Evolutionary conservation across 305 asterid genomes (phyloP).

Genomic region (Rubia peregrina): DNA sequence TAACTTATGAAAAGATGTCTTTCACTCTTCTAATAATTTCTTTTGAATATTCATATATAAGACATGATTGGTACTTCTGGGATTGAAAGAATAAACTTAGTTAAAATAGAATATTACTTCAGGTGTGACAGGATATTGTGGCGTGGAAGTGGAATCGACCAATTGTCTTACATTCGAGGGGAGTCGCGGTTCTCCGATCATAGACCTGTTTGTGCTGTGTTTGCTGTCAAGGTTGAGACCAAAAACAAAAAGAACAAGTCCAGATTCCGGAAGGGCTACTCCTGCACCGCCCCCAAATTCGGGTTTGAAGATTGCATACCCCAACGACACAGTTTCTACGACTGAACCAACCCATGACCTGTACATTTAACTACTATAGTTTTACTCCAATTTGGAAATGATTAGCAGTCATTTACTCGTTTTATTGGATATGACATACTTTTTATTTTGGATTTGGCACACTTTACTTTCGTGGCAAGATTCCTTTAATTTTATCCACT

Average conservation of each 20-base stretch:
- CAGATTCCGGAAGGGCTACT: conserved; percentile 54
- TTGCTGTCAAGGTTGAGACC: conserved; percentile 37
- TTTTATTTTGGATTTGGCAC: too few relatives aligned
- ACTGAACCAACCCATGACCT: conserved; percentile 21
- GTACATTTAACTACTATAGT: neutral
- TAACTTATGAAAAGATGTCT: too few relatives aligned
- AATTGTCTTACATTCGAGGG: conserved; percentile 23
- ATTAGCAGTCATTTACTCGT: neutral
- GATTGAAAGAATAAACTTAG: too few relatives aligned
- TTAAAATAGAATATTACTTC: neutral
- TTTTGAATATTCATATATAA: too few relatives aligned
- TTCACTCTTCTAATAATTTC: too few relatives aligned
- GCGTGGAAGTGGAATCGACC: conserved; percentile 22
- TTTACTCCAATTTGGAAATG: neutral
- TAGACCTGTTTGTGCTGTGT: conserved; percentile 27
- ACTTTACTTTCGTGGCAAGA: too few relatives aligned
- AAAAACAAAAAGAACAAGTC: conserved; percentile 23
- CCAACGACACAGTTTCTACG: conserved; percentile 48
- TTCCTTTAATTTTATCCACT: too few relatives aligned
- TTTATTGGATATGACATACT: too few relatives aligned
- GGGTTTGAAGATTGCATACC: conserved; percentile 41
- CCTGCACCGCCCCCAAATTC: conserved; percentile 40
- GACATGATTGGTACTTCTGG: too few relatives aligned
- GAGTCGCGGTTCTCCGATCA: conserved; percentile 31
- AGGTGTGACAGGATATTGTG: conserved; percentile 32